These are phyloP conservation scores for Aspergillus coremiiformis DNA, from an alignment of 495 filamentous ascomycete species.

Conservation along the genomic window DNA sequence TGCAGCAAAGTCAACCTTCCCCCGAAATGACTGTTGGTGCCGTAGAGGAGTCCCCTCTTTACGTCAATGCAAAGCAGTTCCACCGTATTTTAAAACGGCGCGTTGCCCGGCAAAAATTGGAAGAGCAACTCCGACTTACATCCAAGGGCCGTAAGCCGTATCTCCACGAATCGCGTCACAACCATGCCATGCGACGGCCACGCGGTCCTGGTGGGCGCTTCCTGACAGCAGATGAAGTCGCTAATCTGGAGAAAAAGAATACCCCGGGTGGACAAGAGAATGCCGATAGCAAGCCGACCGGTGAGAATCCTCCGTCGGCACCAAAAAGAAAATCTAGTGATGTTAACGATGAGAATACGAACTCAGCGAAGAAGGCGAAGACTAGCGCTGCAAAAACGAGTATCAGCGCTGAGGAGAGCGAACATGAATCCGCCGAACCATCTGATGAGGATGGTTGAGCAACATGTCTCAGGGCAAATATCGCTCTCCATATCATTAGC, in stretches of 20 bases:
- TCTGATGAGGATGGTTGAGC: conserved; percentile 45
- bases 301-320: conserved; percentile 22
- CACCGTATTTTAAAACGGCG: conserved; percentile 92
- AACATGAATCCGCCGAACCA: conserved; percentile 40
- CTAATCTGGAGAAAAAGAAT: conserved; percentile 65
- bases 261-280: conserved; percentile 29
- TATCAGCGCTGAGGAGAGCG: conserved; percentile 42
- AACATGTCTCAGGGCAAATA: not conserved
- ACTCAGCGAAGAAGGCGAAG: conserved; percentile 44
- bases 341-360: conserved; percentile 33
- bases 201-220: conserved; percentile 95
- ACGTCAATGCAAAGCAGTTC: conserved; percentile 98
- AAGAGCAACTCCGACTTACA: conserved; percentile 83
- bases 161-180: conserved; percentile 96
- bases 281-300: conserved; percentile 24
- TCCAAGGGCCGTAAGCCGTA: conserved; percentile 96
- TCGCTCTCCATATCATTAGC: conserved; percentile 5
- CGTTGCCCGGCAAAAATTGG: conserved; percentile 85
- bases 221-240: conserved; percentile 96
- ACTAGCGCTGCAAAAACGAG: conserved; percentile 23
- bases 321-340: conserved; percentile 48
- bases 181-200: conserved; percentile 95
- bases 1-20: conserved; percentile 65
- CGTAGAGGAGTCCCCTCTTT: conserved; percentile 89
- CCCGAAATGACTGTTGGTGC: conserved; percentile 70